These are phyloP conservation scores for Rasamsonia emersonii DNA, from an alignment of 2,329 filamentous ascomycete species.

Conservation along the genomic window DNA sequence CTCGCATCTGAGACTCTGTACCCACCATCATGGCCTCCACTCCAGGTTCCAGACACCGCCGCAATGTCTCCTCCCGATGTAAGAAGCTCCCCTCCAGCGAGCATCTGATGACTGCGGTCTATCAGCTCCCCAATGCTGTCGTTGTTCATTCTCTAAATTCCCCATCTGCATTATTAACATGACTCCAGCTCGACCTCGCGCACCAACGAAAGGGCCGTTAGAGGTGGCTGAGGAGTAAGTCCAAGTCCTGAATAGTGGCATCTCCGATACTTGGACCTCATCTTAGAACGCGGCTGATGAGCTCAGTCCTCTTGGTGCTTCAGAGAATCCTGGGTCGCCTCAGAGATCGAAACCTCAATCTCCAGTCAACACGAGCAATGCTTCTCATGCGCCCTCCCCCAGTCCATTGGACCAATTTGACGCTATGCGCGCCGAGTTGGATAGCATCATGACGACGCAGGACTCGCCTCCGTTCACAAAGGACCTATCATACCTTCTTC, in stretches of 20 bases:
- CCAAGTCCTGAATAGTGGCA: slow-evolving; percentile 10
- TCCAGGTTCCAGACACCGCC: slow-evolving; percentile 21
- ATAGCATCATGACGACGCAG: slow-evolving; percentile 19
- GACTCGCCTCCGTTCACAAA: slow-evolving; percentile 42
- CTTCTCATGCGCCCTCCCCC: slow-evolving; percentile 22
- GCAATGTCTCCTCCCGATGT: slow-evolving; percentile 29
- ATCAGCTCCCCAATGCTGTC: too few species aligned
- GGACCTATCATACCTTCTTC: slow-evolving; percentile 73
- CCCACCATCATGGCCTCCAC: slow-evolving; percentile 13
- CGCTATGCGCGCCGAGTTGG: slow-evolving; percentile 7
- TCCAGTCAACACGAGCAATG: slow-evolving; percentile 11
- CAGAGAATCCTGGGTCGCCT: slow-evolving; percentile 13
- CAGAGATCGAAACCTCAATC: slow-evolving; percentile 8
- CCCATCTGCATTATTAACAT: slow-evolving; percentile 5
- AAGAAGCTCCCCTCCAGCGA: too few species aligned
- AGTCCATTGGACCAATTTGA: slow-evolving; percentile 23
- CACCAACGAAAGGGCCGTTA: slow-evolving; percentile 66
- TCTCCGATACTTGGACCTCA: background rate
- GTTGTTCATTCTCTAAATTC: too few species aligned
- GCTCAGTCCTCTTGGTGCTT: slow-evolving; percentile 17
- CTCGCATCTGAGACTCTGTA: background rate
- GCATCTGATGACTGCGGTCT: too few species aligned
- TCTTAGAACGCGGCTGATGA: slow-evolving; percentile 10
- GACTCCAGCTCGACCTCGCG: slow-evolving; percentile 30
- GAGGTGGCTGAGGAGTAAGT: slow-evolving; percentile 62